Conservation (phyloP, 768 basidiomycete species). For the Omphalotus guepiniiformis region DNA sequence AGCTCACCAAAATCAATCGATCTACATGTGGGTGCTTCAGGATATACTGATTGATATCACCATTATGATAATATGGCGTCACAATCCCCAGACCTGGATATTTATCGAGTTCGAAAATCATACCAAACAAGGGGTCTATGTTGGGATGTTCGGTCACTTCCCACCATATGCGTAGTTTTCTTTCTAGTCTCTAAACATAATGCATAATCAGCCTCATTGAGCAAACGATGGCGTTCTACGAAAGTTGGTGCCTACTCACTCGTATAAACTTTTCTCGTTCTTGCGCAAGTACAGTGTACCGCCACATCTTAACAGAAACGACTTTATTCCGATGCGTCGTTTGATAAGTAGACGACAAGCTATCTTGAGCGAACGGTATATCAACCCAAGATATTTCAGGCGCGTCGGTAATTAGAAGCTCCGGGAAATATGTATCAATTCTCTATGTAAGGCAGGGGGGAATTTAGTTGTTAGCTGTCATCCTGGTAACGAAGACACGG, state of each 20-base stretch:
- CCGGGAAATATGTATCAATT: not conserved
- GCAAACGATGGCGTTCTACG: not conserved
- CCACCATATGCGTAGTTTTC: slow-evolving; percentile 6
- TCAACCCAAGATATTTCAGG: not conserved
- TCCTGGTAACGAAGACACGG: not conserved
- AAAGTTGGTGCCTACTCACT: not conserved
- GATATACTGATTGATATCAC: slow-evolving; percentile 9
- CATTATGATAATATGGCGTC: slow-evolving; percentile 6
- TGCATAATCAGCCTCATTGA: not conserved
- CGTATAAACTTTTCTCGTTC: not conserved
- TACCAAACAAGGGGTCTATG: slow-evolving; percentile 1
- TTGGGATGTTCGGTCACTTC: slow-evolving; percentile 7
- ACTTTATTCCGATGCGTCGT: not conserved
- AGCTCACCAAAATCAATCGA: not conserved
- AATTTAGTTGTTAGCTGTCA: not conserved
- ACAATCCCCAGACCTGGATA: slow-evolving; percentile 5
- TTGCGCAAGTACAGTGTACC: not conserved
- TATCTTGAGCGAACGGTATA: not conserved
- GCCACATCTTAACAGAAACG: slow-evolving; percentile 1
- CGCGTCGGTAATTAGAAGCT: not conserved
- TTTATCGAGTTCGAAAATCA: not conserved
- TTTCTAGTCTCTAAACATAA: slow-evolving; percentile 1
- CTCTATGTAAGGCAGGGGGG: not conserved
- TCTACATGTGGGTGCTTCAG: slow-evolving; percentile 3
- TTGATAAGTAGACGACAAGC: slow-evolving; percentile 2